phyloP scores from a whole-genome alignment of 2,329 filamentous ascomycete species.

The Zymoseptoria crescenta region DNA sequence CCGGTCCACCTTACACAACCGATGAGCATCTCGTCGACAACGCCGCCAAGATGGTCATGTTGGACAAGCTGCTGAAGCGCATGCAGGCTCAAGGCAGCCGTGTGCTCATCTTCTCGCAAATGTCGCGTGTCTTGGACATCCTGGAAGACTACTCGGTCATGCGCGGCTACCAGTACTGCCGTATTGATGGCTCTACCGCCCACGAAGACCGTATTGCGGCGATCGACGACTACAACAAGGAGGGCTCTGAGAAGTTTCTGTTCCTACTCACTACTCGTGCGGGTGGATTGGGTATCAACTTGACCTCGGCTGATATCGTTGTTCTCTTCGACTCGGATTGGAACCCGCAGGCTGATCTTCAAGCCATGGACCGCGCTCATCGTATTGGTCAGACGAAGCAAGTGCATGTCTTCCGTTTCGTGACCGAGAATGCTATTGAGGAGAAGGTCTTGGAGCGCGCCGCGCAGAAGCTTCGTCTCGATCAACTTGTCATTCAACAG shows the following conservation, averaged over 20 bases:
- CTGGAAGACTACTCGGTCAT: conserved; percentile 98
- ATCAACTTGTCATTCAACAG: conserved; percentile 97
- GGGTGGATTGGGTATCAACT: conserved; percentile 91
- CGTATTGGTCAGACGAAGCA: conserved; percentile 98
- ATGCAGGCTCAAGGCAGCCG: conserved; percentile 82
- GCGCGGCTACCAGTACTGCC: conserved; percentile 88
- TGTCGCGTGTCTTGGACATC: conserved; percentile 95
- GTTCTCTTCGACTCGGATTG: conserved; percentile 96
- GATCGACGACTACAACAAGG: conserved; percentile 97
- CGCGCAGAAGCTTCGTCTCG: conserved; percentile 89
- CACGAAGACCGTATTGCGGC: conserved; percentile 96
- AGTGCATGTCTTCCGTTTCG: conserved; percentile 90
- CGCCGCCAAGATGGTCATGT: conserved; percentile 92
- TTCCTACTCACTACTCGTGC: conserved; percentile 93
- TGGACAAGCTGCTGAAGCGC: conserved; percentile 81
- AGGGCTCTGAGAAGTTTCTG: conserved; percentile 89
- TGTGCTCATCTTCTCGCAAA: conserved; percentile 98
- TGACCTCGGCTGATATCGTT: conserved; percentile 92
- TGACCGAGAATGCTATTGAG: conserved; percentile 96
- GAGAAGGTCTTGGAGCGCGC: conserved; percentile 96
- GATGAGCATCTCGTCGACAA: conserved; percentile 94
- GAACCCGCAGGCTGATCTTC: conserved; percentile 96
- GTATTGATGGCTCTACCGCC: conserved; percentile 92
- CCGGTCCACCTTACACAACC: conserved; percentile 93
- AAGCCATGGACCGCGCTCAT: conserved; percentile 98